Base-by-base conservation (phyloP, 495 filamentous ascomycete genomes). In the Trichoderma orchidacearum region DNA sequence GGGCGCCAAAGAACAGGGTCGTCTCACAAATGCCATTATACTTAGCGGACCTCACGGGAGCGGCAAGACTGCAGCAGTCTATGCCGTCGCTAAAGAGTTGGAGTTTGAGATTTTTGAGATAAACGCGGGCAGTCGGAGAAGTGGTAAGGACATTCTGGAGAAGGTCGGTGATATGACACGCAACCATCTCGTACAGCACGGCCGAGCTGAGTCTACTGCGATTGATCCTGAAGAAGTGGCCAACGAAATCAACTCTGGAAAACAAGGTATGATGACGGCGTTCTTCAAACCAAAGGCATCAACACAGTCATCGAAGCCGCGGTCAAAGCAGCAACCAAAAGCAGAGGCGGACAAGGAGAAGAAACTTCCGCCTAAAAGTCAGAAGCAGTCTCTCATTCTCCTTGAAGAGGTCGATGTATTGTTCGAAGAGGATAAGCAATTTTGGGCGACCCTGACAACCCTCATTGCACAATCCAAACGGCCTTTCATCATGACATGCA, bases 71-170 rank as follows among this genome's bases (percentile, higher is more conserved):
- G 91, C 94, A 15, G 83, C 89, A 1, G 84, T 96, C 0, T 90
- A 95, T 68, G 94, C 94, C 4, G 86, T 90, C n/a, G 93, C 94
- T 2, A 93, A 90, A 62, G 93, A 99, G 72, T 78, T 96, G 23
- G 92, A 84, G 21, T 97, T 92, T 66, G 89, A 95, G 57, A 81
- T 99, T 5, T 97, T 97, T 61, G 94, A 99, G 68, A 87, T 99
- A 63, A 95, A 94, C 60, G 66, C 92, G 5, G 80, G 88, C 36
- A 87, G 76, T 61, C 81, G 90, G 56, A 75, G 94, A 51, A 94
- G 81, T 66, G 94, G 89, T 11, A 90, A 86, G 64, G 94, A 99
- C 64, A 80, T 99, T 51, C 63, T 94, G 8, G 93, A 96, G 54
- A 90, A 80, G 56, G 88, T 99, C 17, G 94, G 93, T 4, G 90